phyloP scores from a whole-genome alignment of 1,139 yeast species.

The Trichomonascaceae sp. region DNA sequence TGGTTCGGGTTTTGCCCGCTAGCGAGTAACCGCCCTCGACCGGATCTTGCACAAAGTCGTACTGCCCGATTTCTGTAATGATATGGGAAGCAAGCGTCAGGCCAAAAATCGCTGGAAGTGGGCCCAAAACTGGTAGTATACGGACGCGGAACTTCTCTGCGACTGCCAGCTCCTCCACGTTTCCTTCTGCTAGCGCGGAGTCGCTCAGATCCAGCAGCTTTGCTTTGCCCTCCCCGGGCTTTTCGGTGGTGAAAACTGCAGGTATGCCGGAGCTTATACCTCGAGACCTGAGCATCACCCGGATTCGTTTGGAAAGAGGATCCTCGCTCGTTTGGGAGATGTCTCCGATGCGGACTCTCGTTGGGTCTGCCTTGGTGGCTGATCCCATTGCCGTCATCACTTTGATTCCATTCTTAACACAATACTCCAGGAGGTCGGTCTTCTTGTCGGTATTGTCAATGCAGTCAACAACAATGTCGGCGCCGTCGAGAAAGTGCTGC shows the following conservation, averaged over 20 bases:
- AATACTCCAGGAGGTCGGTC: conserved; percentile 71
- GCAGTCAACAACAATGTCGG: conserved; percentile 74
- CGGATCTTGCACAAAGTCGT: conserved; percentile 56
- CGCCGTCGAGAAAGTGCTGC: conserved; percentile 37
- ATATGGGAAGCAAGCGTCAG: conserved; percentile 76
- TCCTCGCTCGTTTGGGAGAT: conserved; percentile 78
- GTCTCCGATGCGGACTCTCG: conserved; percentile 70
- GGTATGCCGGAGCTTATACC: conserved; percentile 73
- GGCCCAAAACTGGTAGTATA: conserved; percentile 86
- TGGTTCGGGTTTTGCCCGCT: conserved; percentile 82
- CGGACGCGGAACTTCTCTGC: conserved; percentile 83
- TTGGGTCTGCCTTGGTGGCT: conserved; percentile 79
- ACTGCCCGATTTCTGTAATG: conserved; percentile 68
- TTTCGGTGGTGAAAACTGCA: conserved; percentile 85
- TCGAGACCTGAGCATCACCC: conserved; percentile 65
- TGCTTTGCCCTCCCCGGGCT: conserved; percentile 93
- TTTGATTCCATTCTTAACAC: conserved; percentile 39
- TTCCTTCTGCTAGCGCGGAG: conserved; percentile 64
- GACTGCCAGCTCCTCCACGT: conserved; percentile 79
- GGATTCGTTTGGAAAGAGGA: conserved; percentile 77
- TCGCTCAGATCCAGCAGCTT: conserved; percentile 71
- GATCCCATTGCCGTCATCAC: conserved; percentile 87
- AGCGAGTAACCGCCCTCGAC: conserved; percentile 32
- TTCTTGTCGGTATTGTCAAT: conserved; percentile 93
- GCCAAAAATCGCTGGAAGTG: conserved; percentile 95